Base-by-base conservation (phyloP, 805 yeast genomes). In the Candida railenensis region DNA sequence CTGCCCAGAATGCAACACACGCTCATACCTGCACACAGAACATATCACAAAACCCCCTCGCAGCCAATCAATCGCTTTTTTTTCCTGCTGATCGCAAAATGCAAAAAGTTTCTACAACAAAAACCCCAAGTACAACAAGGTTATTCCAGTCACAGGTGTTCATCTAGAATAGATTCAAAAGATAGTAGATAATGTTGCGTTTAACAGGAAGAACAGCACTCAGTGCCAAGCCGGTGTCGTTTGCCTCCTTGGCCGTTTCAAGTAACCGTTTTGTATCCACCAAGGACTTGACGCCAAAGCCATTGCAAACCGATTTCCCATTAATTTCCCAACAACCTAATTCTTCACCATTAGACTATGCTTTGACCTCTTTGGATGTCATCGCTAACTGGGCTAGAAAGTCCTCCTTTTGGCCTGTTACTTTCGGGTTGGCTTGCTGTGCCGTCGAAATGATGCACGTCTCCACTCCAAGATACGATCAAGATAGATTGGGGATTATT, bases 391-490 rank as follows among this genome's bases (percentile, higher is more conserved):
- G 96, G 96, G 95, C 92, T 1, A 80, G 96, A 67, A 89, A 87
- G 63, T 89, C 95, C 22, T 86, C 94, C 1, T 88, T 88, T 66
- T 88, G 96, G 96, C 96, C 96, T 7, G 91, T 87, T 40, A 88
- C 96, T 33, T 88, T 88, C 67, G 96, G 96, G 30, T 74, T 88
- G 61, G 96, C 96, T 7, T 88, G 96, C 70, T 88, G 96, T 74
- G 96, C 96, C 50, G 95, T 88, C 37, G 96, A 88, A 70, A 88
- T 88, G 96, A 88, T 88, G 96, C 96, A 88, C 65, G 87, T 85
- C 34, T 88, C 96, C 21, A 82, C 95, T 48, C 95, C 96, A 50
- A 77, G 96, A 62, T 88, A 88, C 67, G 96, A 88, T 69, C 96
- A 89, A 71, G 96, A 88, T 73, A 82, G 96, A 66, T 75, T 88